Conservation (phyloP, 495 filamentous ascomycete genomes). For the Massariosphaeria phaeospora region DNA sequence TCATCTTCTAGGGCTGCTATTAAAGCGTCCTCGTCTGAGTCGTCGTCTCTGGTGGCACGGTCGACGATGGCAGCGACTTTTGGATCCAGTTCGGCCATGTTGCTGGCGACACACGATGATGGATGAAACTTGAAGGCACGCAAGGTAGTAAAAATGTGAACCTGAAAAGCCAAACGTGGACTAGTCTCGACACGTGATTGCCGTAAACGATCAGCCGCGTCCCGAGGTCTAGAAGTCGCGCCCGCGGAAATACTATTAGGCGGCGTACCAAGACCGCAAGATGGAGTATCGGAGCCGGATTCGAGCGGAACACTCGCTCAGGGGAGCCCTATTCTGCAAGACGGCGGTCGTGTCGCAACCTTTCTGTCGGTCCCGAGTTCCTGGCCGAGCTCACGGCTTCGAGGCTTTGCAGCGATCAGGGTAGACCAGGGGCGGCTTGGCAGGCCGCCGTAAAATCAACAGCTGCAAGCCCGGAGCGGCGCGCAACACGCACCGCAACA, state of each 20-base stretch:
- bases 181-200: too few relatives aligned
- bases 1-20: slow-evolving; percentile 65
- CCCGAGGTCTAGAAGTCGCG: too few relatives aligned
- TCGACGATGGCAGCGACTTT: slow-evolving; percentile 49
- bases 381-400: background rate
- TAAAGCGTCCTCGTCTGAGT: slow-evolving; percentile 63
- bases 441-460: slow-evolving; percentile 20
- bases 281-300: too few relatives aligned
- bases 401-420: slow-evolving; percentile 1
- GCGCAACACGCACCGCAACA: background rate
- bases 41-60: slow-evolving; percentile 23
- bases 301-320: too few relatives aligned
- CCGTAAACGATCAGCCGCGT: too few relatives aligned
- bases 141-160: too few relatives aligned
- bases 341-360: background rate
- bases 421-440: slow-evolving; percentile 15
- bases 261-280: too few relatives aligned
- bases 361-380: background rate
- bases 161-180: too few relatives aligned
- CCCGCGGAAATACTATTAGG: too few relatives aligned
- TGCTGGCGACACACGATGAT: too few relatives aligned
- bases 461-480: background rate
- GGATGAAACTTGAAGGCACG: too few relatives aligned
- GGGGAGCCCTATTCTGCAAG: too few relatives aligned
- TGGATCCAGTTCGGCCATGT: slow-evolving; percentile 40